Conservation (phyloP, 345 rosid genomes). For the Nasturtium officinale region DNA sequence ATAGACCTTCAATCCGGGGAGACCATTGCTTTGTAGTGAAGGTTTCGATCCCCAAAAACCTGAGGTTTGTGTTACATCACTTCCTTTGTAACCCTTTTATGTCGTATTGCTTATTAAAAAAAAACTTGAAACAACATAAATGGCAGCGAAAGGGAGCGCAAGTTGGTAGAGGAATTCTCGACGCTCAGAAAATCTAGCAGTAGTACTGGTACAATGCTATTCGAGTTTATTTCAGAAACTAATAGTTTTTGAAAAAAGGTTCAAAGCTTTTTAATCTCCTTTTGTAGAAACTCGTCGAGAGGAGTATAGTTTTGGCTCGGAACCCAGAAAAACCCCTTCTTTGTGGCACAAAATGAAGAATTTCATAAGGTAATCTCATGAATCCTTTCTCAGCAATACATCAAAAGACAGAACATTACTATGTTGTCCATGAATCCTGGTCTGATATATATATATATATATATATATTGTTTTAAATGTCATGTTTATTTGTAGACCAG, state of each 20-base stretch:
- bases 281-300: conserved; percentile 33
- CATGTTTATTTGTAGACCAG: conserved; percentile 46
- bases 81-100: background rate
- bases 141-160: conserved; percentile 65
- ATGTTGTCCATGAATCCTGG: conserved; percentile 13
- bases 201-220: conserved; percentile 39
- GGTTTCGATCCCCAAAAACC: conserved; percentile 68
- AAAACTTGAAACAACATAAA: conserved; percentile 18
- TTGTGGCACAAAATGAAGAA: conserved; percentile 41
- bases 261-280: background rate
- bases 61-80: conserved; percentile 54
- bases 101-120: background rate
- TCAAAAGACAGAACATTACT: background rate
- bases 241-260: background rate
- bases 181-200: conserved; percentile 52
- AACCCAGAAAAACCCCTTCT: conserved; percentile 25
- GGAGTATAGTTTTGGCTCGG: conserved; percentile 19
- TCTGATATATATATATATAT: too few relatives aligned
- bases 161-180: conserved; percentile 68
- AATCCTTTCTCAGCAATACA: conserved; percentile 1
- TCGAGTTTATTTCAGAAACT: background rate
- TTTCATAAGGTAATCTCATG: conserved; percentile 37
- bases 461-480: background rate
- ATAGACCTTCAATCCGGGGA: conserved; percentile 71
- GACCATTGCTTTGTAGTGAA: conserved; percentile 81